phyloP scores from a whole-genome alignment of 768 basidiomycete genomes.

The Pleurotus giganteus region DNA sequence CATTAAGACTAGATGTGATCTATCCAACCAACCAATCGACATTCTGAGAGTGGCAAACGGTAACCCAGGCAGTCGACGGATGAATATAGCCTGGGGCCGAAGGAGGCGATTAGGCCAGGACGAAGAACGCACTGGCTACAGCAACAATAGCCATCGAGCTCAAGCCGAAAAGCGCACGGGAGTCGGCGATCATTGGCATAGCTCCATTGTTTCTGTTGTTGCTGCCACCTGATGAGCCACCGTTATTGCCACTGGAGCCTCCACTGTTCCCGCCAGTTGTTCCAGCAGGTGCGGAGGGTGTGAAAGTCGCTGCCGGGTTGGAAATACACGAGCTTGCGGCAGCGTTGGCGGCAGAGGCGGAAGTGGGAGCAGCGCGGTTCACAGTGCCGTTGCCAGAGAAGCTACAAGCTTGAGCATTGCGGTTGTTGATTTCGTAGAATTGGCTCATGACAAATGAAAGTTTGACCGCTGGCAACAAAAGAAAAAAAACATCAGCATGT shows the following conservation, averaged over 20 bases:
- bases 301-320: slow-evolving; percentile 59
- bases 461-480: slow-evolving; percentile 78
- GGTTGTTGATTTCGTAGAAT: slow-evolving; percentile 66
- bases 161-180: slow-evolving; percentile 35
- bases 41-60: too few relatives aligned
- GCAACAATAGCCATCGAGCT: slow-evolving; percentile 30
- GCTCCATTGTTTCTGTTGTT: slow-evolving; percentile 24
- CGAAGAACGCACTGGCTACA: slow-evolving; percentile 42
- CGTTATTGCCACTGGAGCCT: slow-evolving; percentile 13
- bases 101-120: slow-evolving; percentile 30
- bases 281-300: slow-evolving; percentile 47
- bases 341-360: slow-evolving; percentile 44
- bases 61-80: too few relatives aligned
- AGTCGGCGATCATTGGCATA: slow-evolving; percentile 20
- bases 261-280: slow-evolving; percentile 21
- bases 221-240: slow-evolving; percentile 19
- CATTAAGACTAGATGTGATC: too few relatives aligned
- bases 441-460: slow-evolving; percentile 81
- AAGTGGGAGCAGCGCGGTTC: slow-evolving; percentile 52
- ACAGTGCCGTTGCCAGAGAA: slow-evolving; percentile 86
- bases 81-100: too few relatives aligned
- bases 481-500: slow-evolving; percentile 6
- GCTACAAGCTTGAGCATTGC: slow-evolving; percentile 62
- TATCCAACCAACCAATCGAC: too few relatives aligned
- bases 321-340: slow-evolving; percentile 69